phyloP scores from a whole-genome alignment of 2,329 filamentous ascomycete genomes.

The Fusarium humuli region DNA sequence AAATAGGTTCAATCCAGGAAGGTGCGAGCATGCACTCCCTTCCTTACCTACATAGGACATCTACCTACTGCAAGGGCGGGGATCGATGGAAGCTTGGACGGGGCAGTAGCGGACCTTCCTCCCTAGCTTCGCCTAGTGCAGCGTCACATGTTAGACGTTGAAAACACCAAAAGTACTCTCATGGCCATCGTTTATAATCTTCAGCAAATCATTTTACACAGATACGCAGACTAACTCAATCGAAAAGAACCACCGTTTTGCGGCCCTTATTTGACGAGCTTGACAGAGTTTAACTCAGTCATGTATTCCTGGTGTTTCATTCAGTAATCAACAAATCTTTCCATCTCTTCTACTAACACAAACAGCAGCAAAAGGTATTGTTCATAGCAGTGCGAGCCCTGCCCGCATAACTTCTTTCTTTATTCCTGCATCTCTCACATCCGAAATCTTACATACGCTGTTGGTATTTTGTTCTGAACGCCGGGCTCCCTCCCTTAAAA shows the following conservation, averaged over 20 bases:
- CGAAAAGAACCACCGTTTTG: no score
- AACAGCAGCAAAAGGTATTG: slow-evolving; percentile 10
- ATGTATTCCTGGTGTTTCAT: slow-evolving; percentile 31
- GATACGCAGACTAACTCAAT: not conserved
- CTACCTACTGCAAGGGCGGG: slow-evolving; percentile 15
- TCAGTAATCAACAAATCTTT: slow-evolving; percentile 17
- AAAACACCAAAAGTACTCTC: not conserved
- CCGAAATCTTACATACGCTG: slow-evolving; percentile 46
- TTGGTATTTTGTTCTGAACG: slow-evolving; percentile 48
- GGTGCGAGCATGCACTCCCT: slow-evolving; percentile 16
- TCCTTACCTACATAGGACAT: not conserved
- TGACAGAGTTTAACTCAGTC: slow-evolving; percentile 5
- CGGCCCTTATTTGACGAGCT: not conserved
- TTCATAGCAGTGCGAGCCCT: slow-evolving; percentile 24
- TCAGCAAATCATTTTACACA: not conserved
- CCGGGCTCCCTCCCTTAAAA: slow-evolving; percentile 40
- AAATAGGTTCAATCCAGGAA: not conserved
- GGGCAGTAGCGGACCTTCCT: slow-evolving; percentile 10
- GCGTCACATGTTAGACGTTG: slow-evolving; percentile 29
- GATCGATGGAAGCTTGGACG: slow-evolving; percentile 2
- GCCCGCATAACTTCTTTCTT: slow-evolving; percentile 22
- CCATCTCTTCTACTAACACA: slow-evolving; percentile 26
- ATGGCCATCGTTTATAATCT: not conserved
- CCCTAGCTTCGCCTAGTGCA: slow-evolving; percentile 23
- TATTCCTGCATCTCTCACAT: slow-evolving; percentile 27